Evolutionary conservation across 2,329 filamentous ascomycete genomes (phyloP).

Genomic region (Alternaria ethzedia): DNA sequence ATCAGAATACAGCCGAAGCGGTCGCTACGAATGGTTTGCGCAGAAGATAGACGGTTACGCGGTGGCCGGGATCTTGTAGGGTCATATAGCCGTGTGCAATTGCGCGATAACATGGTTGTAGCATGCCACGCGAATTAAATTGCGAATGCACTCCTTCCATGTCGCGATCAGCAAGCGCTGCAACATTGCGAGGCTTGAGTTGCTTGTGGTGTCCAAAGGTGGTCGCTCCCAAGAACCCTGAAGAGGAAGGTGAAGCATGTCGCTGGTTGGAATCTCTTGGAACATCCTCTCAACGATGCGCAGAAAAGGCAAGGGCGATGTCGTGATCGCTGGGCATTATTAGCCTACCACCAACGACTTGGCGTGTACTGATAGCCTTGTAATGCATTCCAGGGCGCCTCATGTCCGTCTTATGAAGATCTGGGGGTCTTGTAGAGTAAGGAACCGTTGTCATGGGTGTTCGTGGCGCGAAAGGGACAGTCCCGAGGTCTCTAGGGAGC

Average conservation of each 20-base stretch:
- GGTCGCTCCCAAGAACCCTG: conserved; percentile 17
- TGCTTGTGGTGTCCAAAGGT: conserved; percentile 26
- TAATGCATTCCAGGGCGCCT: neutral
- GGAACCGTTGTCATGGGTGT: neutral
- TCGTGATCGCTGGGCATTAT: conserved; percentile 36
- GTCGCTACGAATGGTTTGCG: neutral
- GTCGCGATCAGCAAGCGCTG: conserved; percentile 35
- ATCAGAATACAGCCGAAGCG: neutral
- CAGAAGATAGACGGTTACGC: conserved; percentile 16
- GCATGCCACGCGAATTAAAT: conserved; percentile 8
- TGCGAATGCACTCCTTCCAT: conserved; percentile 11
- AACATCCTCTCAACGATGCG: conserved; percentile 21
- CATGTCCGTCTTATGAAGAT: neutral
- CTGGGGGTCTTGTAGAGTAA: neutral
- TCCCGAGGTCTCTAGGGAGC: neutral
- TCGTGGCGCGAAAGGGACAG: neutral
- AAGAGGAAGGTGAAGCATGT: conserved; percentile 38
- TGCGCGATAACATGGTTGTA: conserved; percentile 18
- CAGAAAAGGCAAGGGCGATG: conserved; percentile 24
- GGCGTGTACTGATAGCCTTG: neutral
- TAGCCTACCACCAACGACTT: conserved; percentile 18
- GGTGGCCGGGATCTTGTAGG: conserved; percentile 8
- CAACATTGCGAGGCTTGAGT: conserved; percentile 36
- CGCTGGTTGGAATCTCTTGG: conserved; percentile 26
- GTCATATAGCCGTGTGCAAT: conserved; percentile 24